Conservation (phyloP, 371 early-diverging fungal species). For the Cokeromyces recurvatus region DNA sequence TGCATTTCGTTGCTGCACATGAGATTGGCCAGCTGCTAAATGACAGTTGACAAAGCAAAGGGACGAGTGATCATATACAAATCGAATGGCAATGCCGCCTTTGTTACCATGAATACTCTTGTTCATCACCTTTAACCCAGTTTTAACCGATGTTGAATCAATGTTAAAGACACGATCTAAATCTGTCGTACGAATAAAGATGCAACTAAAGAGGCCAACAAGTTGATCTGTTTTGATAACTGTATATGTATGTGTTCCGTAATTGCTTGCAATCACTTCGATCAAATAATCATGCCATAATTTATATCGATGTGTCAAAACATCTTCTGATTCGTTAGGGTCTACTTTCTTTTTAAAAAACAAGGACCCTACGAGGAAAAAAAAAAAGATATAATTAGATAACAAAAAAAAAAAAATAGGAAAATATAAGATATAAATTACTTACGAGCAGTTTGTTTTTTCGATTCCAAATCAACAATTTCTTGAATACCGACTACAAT, state of each 20-base stretch:
- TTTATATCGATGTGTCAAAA: conserved; percentile 53
- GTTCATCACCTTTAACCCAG: conserved; percentile 68
- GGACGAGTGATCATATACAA: conserved; percentile 72
- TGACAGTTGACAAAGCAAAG: conserved; percentile 86
- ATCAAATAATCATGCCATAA: conserved; percentile 71
- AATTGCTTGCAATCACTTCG: conserved; percentile 45
- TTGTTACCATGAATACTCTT: conserved; percentile 73
- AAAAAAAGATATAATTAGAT: conserved; percentile 15
- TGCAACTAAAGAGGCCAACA: conserved; percentile 73
- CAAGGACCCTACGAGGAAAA: conserved; percentile 44
- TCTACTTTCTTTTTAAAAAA: conserved; percentile 54
- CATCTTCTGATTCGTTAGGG: conserved; percentile 44
- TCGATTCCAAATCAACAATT: conserved; percentile 79
- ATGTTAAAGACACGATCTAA: conserved; percentile 14
- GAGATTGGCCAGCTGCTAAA: conserved; percentile 79
- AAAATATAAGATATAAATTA: not conserved
- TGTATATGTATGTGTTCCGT: conserved; percentile 46
- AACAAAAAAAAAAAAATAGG: not conserved
- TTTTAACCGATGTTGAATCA: conserved; percentile 54
- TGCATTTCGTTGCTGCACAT: conserved; percentile 67
- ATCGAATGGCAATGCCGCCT: conserved; percentile 80
- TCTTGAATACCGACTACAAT: conserved; percentile 88
- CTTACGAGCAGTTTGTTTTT: conserved; percentile 66
- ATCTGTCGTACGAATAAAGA: conserved; percentile 53
- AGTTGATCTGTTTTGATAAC: conserved; percentile 62